These are phyloP conservation scores for Daldinia childiae DNA, from an alignment of 495 filamentous ascomycete genomes.

Conservation along the genomic window DNA sequence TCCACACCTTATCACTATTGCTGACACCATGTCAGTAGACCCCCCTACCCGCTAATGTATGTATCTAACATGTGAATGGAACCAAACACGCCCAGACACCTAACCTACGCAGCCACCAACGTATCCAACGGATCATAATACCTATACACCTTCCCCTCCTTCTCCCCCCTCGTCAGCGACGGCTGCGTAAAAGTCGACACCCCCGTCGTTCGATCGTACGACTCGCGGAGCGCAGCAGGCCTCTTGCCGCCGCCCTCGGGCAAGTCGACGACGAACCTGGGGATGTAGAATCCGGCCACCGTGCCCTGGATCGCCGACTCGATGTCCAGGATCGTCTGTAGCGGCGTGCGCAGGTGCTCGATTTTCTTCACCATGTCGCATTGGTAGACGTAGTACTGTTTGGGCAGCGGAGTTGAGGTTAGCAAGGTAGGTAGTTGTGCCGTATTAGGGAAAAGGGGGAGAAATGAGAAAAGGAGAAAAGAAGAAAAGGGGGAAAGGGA, in stretches of 20 bases:
- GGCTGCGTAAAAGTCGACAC: slow-evolving; percentile 63
- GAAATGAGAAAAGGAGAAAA: not conserved
- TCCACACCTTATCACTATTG: too few relatives aligned
- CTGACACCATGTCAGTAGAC: too few relatives aligned
- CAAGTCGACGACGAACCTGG: slow-evolving; percentile 68
- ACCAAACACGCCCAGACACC: too few relatives aligned
- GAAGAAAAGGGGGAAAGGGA: too few relatives aligned
- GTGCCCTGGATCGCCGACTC: slow-evolving; percentile 64
- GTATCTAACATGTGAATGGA: too few relatives aligned
- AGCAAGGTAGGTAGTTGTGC: too few relatives aligned
- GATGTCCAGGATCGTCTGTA: slow-evolving; percentile 64
- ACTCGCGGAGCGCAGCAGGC: slow-evolving; percentile 59
- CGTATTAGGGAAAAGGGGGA: too few relatives aligned
- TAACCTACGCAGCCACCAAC: not conserved
- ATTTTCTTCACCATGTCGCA: slow-evolving; percentile 65
- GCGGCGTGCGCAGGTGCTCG: slow-evolving; percentile 69
- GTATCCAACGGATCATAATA: slow-evolving; percentile 63
- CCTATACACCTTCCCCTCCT: slow-evolving; percentile 60
- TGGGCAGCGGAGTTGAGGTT: not conserved
- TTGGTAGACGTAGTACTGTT: slow-evolving; percentile 67
- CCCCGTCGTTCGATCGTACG: slow-evolving; percentile 62
- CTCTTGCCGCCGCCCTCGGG: slow-evolving; percentile 70
- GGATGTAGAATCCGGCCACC: slow-evolving; percentile 68
- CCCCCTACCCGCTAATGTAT: too few relatives aligned
- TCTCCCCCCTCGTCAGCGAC: slow-evolving; percentile 56